Percentiles rank a stretch among this genome's conserved stretches.
phyloP scores from a whole-genome alignment of 2,329 filamentous ascomycete genomes.

The Hypomyces perniciosus region DNA sequence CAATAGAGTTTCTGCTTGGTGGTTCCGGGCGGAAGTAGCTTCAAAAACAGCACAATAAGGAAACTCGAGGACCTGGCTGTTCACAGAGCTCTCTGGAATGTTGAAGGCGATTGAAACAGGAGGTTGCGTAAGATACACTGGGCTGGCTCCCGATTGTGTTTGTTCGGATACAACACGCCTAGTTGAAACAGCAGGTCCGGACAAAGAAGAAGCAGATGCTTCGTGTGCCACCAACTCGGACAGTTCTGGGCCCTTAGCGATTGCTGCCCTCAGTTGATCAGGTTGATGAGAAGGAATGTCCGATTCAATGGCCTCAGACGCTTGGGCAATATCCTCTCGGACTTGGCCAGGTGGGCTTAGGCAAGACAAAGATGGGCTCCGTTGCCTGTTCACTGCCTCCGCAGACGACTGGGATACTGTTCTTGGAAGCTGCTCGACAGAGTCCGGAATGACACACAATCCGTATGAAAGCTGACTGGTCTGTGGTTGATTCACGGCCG shows the following conservation, averaged over 20 bases:
- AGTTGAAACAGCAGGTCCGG: neutral
- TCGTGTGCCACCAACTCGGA: neutral
- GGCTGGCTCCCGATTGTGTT: conserved; percentile 6
- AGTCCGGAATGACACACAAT: conserved; percentile 15
- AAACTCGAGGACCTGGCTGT: conserved; percentile 6
- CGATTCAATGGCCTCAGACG: conserved; percentile 12
- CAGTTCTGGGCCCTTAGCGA: neutral
- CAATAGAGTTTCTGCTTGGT: neutral
- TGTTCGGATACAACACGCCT: neutral
- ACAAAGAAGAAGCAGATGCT: neutral
- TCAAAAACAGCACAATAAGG: neutral
- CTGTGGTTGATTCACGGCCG: neutral
- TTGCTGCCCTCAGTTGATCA: neutral
- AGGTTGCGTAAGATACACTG: conserved; percentile 8
- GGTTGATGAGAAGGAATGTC: conserved; percentile 26
- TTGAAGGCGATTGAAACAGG: neutral
- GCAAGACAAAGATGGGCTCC: neutral
- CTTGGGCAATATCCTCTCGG: conserved; percentile 12
- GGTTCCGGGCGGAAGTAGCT: neutral
- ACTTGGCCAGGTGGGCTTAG: conserved; percentile 7
- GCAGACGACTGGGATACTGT: conserved; percentile 7
- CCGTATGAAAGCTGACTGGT: neutral
- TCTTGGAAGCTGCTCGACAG: conserved; percentile 9
- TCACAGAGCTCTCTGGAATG: conserved; percentile 4
- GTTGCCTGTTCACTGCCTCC: neutral